A percentile compares a stretch with the other conserved stretches of the same genome.
phyloP scores from a whole-genome alignment of 192 early-diverging fungal species.

The Diversispora eburnea region DNA sequence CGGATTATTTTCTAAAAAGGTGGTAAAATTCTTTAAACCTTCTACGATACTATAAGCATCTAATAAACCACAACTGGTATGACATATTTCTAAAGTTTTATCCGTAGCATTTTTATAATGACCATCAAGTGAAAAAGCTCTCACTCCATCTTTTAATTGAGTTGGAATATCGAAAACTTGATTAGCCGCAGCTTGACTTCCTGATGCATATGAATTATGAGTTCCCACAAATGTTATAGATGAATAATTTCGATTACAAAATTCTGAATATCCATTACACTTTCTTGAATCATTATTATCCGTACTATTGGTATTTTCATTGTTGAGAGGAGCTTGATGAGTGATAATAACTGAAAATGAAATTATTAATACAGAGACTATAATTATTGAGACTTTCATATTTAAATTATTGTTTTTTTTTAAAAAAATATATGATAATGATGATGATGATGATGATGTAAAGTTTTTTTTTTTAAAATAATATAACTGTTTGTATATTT shows the following conservation, averaged over 20 bases:
- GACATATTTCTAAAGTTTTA: conserved; percentile 58
- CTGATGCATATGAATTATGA: conserved; percentile 68
- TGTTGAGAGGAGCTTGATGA: no score
- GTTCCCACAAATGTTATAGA: conserved; percentile 63
- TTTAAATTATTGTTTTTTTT: no score
- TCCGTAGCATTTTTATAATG: conserved; percentile 25
- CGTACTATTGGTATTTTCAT: no score
- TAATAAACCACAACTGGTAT: conserved; percentile 57
- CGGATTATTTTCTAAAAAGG: conserved; percentile 60
- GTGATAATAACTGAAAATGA: no score
- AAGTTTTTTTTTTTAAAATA: no score
- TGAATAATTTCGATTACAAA: conserved; percentile 63
- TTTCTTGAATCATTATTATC: no score
- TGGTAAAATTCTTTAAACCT: conserved; percentile 53
- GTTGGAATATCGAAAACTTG: conserved; percentile 58
- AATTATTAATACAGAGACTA: no score
- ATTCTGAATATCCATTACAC: conserved; percentile 67
- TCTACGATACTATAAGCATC: conserved; percentile 56
- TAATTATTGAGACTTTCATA: no score
- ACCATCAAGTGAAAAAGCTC: conserved; percentile 70
- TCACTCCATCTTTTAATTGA: conserved; percentile 71
- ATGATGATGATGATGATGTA: no score
- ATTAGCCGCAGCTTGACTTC: conserved; percentile 58
- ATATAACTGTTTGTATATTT: no score
- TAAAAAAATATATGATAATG: no score